Conservation (phyloP, 1,139 yeast genomes). For the Arxiozyma telluris region DNA sequence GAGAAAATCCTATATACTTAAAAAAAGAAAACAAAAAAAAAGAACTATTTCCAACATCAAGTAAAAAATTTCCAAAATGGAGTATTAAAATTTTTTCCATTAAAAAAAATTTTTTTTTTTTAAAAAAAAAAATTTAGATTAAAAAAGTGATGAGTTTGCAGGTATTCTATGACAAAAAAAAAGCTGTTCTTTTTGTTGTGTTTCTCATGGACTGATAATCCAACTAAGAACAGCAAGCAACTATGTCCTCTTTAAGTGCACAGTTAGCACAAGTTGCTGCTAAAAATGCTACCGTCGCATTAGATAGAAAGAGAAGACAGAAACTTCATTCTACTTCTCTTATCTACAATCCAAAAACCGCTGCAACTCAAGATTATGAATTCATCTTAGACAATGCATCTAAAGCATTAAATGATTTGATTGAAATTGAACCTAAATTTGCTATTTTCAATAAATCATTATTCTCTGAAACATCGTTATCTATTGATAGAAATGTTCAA, state of each 20-base stretch:
- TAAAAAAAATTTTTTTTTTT: neutral
- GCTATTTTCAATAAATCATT: conserved; percentile 57
- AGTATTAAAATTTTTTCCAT: neutral
- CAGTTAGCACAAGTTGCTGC: conserved; percentile 71
- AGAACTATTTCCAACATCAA: neutral
- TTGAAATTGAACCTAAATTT: conserved; percentile 66
- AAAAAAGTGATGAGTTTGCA: conserved; percentile 6
- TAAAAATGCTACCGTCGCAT: conserved; percentile 61
- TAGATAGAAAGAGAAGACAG: conserved; percentile 80
- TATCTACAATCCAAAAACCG: conserved; percentile 75
- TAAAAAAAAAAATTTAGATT: neutral
- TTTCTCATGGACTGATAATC: neutral
- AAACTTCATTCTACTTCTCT: conserved; percentile 83
- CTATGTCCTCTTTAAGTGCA: conserved; percentile 54
- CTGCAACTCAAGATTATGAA: conserved; percentile 90
- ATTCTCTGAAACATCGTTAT: conserved; percentile 72
- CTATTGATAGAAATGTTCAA: conserved; percentile 74
- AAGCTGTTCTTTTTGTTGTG: neutral
- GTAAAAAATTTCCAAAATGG: neutral
- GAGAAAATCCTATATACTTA: neutral
- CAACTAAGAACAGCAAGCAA: neutral
- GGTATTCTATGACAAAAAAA: neutral
- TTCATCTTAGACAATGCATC: conserved; percentile 61
- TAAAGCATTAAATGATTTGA: conserved; percentile 71
- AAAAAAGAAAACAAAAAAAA: neutral